Evolutionary conservation across 352 stramenopile species (phyloP), one percentile per base, ranked within the genome.

Genomic region (Phytophthora fragariaefolia): DNA sequence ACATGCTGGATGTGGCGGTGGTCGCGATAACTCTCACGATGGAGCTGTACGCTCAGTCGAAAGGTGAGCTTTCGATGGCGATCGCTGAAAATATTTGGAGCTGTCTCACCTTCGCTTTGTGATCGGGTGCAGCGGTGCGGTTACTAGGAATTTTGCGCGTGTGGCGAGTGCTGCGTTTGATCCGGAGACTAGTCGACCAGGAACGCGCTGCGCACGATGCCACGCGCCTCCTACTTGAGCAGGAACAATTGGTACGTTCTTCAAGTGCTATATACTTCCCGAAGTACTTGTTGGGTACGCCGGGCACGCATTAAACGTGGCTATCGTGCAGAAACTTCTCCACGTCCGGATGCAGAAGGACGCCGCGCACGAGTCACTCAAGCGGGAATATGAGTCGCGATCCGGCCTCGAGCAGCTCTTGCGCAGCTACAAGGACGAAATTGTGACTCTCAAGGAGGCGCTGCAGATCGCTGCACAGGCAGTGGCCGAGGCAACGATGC

Each of bases 401-500:
- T 58, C 46, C 1, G 69, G 67, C 0, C 72, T 93, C 3, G 83
- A 91, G 46, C 53, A 75, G 28, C 68, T 89, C 49, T 54, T 92
- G 8, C 82, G 85, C 36, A 63, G 77, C 27, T 93, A 91, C 67
- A 92, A 91, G 59, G 80, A 92, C 51, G 83, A 93, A 23, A 74
- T 89, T 18, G 83, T 87, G 23, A 91, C 82, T 18, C 65, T 93
- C 3, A 89, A 90, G 47, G 85, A 93, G 51, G 85, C 85, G 9
- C 76, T 93, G 18, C 75, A 85, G 43, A 93, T 92, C 43, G 83
- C 83, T 18, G 83, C 85, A 1, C 68, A 83, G 28, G 80, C 82
- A 2, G 78, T 91, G n/a, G 76, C 79, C 0, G 68, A 85, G 42
- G 75, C 71, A 4, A 70, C 69, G 27, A 73, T 85, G 52, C 6